Base-by-base conservation (phyloP, 495 filamentous ascomycete genomes). In the Apiosordaria backusii region DNA sequence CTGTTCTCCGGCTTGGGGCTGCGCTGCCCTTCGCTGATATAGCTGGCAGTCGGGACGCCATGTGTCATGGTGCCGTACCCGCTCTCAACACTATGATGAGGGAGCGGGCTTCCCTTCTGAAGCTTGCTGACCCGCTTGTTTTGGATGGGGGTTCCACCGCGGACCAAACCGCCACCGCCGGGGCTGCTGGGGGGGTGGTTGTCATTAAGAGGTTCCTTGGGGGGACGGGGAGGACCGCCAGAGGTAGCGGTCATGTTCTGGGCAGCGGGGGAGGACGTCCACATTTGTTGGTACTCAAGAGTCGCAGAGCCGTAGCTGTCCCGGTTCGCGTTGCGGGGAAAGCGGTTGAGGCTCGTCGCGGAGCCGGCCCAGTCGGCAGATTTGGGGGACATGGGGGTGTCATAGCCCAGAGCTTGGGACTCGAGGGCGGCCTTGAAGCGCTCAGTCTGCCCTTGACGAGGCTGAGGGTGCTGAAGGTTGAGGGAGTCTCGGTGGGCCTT, bases 391-490 rank as follows among this genome's bases (percentile, higher is more conserved):
- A 84, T 82, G 9, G 90, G 85, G 1, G 81, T 79, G 27, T 84
- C 85, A 71, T 85, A 96, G 19, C 87, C 83, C 60, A 90, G 85
- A 10, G 92, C 93, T 72, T 93, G 87, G 5, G 83, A 86, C 75
- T 97, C 93, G 4, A 97, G 83, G 4, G 89, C 87, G 9, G 85
- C 87, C 74, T 93, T 90, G 75, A 93, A 93, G 26, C 90, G 89
- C 65, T 89, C 88, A 10, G 92, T 92, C 26, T 92, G 89, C 0
- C 92, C 92, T 63, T 86, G 90, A 16, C 91, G 87, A 26, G 93
- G 93, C 74, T 97, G 93, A 18, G 93, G 93, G 77, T 97, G 93
- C 74, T 93, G 88, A 6, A 97, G 79, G 72, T 93, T 92, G 27
- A 96, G 78, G 57, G 91, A 96, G 74, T 95, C 90, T 60, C 93